phyloP scores from a whole-genome alignment of 2,329 filamentous ascomycete species.

The Nemania serpens region DNA sequence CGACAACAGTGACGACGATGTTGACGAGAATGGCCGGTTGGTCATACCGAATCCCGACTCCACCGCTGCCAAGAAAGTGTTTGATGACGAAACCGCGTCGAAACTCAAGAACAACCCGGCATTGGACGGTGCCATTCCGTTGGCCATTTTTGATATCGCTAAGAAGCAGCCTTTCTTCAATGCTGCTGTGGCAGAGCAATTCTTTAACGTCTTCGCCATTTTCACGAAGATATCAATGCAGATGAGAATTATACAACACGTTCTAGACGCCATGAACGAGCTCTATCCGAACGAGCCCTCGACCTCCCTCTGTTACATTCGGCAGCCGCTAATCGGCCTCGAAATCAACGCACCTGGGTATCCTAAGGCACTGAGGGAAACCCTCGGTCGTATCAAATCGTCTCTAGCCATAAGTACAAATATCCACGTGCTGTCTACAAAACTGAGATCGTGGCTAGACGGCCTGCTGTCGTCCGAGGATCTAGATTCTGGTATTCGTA shows the following conservation, averaged over 20 bases:
- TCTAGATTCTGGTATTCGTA: slow-evolving; percentile 60
- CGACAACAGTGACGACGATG: slow-evolving; percentile 51
- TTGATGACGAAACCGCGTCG: slow-evolving; percentile 50
- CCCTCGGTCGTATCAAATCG: slow-evolving; percentile 65
- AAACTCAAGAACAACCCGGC: slow-evolving; percentile 76
- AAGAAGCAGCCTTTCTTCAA: slow-evolving; percentile 76
- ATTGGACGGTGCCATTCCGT: slow-evolving; percentile 88
- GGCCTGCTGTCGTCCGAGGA: slow-evolving; percentile 53
- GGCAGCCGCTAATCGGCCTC: slow-evolving; percentile 70
- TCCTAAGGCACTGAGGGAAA: slow-evolving; percentile 69
- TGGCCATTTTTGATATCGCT: slow-evolving; percentile 87
- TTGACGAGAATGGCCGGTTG: slow-evolving; percentile 46
- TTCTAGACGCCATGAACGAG: slow-evolving; percentile 67
- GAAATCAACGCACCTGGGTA: slow-evolving; percentile 69
- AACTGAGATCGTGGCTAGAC: slow-evolving; percentile 60
- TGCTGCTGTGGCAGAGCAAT: slow-evolving; percentile 68
- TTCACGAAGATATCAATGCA: slow-evolving; percentile 72
- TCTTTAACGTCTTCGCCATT: slow-evolving; percentile 77
- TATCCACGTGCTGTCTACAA: slow-evolving; percentile 51
- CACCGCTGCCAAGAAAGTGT: slow-evolving; percentile 50
- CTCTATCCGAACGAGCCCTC: slow-evolving; percentile 64
- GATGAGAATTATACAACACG: slow-evolving; percentile 71
- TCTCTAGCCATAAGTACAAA: slow-evolving; percentile 52
- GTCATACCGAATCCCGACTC: slow-evolving; percentile 52
- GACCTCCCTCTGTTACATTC: slow-evolving; percentile 73